Base-by-base conservation (phyloP, 805 yeast species). In the Candida pini region DNA sequence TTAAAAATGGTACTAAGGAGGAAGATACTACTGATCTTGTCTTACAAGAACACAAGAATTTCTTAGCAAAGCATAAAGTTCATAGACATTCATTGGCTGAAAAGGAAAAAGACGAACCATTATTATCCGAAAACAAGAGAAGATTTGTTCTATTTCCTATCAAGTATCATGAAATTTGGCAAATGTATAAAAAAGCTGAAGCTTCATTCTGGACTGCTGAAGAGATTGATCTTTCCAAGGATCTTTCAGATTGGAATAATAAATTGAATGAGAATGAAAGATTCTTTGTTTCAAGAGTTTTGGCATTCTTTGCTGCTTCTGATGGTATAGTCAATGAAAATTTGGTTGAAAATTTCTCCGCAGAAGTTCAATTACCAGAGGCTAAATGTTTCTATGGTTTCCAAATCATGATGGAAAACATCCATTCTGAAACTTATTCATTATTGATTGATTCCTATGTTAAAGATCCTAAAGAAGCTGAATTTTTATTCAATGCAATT, bases 161-260 rank as follows among this genome's bases (percentile, higher is more conserved):
- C 67, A 83, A 85, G 66, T 92, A 88, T 69, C 90, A 89, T 60
- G 97, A 90, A 68, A 85, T 90, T 62, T 90, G 97, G 97, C 96
- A 90, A 64, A 89, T 94, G 73, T 90, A 90, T 68, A 90, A 90
- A 73, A 87, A 90, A 68, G 97, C 97, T 33, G 98, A 92, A 72
- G 98, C 98, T 12, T 90, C 97, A 5, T 90, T 90, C 75, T 90
- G 98, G 98, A 92, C 97, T 26, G 97, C 97, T 31, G 98, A 90
- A 70, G 98, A 92, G 68, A 88, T 90, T 48, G 98, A 90, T 65
- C 76, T 90, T 46, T 80, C 94, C 36, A 92, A 90, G 71, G 98
- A 90, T 63, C 58, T 73, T 41, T 75, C 74, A 53, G 98, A 90
- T 68, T 90, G 98, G 98, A 89, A 86, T 60, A 76, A 82, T 68